These are phyloP conservation scores for Rhazya stricta DNA, from an alignment of 257 asterid species.

Conservation along the genomic window DNA sequence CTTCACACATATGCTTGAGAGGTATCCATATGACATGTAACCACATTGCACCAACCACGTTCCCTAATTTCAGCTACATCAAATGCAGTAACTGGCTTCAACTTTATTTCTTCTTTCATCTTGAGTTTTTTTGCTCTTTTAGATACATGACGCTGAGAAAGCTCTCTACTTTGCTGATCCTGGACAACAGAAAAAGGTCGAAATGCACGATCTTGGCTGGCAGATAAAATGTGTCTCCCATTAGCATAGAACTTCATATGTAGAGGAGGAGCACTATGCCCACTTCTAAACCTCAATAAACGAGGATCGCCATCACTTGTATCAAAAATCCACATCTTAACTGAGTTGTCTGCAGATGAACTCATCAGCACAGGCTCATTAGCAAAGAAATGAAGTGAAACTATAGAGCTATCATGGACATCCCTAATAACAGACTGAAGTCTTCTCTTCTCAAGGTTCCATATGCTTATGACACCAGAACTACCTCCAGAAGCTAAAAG, in stretches of 20 bases:
- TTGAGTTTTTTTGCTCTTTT: conserved; percentile 76
- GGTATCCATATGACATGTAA: conserved; percentile 87
- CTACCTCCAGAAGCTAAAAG: conserved; percentile 94
- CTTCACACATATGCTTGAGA: conserved; percentile 80
- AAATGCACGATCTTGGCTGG: conserved; percentile 92
- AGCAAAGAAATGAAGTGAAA: conserved; percentile 81
- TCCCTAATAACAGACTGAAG: conserved; percentile 73
- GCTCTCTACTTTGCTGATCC: conserved; percentile 95
- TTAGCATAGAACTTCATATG: conserved; percentile 83
- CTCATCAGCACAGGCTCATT: conserved; percentile 87
- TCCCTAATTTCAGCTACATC: conserved; percentile 95
- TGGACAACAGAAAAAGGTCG: conserved; percentile 83
- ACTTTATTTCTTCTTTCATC: conserved; percentile 74
- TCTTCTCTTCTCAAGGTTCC: conserved; percentile 92
- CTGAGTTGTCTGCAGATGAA: conserved; percentile 77
- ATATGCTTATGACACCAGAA: conserved; percentile 82
- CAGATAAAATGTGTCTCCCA: conserved; percentile 87
- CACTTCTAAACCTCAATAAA: conserved; percentile 76
- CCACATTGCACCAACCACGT: conserved; percentile 97
- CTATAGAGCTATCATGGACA: conserved; percentile 70
- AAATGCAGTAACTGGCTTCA: conserved; percentile 79
- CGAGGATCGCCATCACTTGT: conserved; percentile 85
- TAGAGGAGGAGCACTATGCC: conserved; percentile 91
- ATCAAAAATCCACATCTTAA: conserved; percentile 93
- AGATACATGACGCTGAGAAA: conserved; percentile 75